A percentile compares a stretch with the other conserved stretches of the same genome.
phyloP scores from a whole-genome alignment of 805 yeast species.

The Candida lessepsii region DNA sequence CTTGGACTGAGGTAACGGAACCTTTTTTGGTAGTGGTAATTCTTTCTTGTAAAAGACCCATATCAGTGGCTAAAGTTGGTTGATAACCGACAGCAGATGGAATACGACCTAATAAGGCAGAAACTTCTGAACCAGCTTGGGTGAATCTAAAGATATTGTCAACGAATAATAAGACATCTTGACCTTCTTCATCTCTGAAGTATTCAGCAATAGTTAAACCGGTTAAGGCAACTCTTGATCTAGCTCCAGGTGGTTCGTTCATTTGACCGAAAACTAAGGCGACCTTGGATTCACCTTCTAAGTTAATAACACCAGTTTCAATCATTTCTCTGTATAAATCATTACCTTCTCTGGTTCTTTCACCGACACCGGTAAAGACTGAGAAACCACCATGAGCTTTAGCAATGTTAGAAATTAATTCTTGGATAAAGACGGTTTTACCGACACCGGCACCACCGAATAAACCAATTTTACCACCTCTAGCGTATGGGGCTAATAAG shows the following conservation, averaged over 20 bases:
- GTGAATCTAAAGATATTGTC: constrained; percentile 99
- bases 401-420: constrained; percentile 98
- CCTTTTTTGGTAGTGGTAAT: constrained; percentile 99
- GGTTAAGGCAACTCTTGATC: constrained; percentile 99
- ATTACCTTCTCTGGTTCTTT: constrained; percentile 99
- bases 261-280: constrained; percentile 99
- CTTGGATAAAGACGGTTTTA: constrained; percentile 99
- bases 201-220: constrained; percentile 99
- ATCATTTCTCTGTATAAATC: constrained; percentile 99
- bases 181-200: constrained; percentile 99
- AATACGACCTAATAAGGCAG: constrained; percentile 99
- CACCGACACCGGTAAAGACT: constrained; percentile 99
- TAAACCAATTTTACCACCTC: constrained; percentile 99
- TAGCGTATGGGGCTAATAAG: constrained; percentile 98
- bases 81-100: constrained; percentile 99
- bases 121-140: constrained; percentile 99
- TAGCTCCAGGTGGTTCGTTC: constrained; percentile 99
- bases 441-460: constrained; percentile 99
- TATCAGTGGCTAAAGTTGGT: constrained; percentile 99
- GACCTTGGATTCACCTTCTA: constrained; percentile 99
- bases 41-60: constrained; percentile 99
- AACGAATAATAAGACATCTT: constrained; percentile 98
- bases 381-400: constrained; percentile 99
- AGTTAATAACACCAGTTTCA: constrained; percentile 99
- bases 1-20: constrained; percentile 99